These are phyloP conservation scores for Trichoderma erinaceum DNA, from an alignment of 495 filamentous ascomycete genomes.

Conservation along the genomic window DNA sequence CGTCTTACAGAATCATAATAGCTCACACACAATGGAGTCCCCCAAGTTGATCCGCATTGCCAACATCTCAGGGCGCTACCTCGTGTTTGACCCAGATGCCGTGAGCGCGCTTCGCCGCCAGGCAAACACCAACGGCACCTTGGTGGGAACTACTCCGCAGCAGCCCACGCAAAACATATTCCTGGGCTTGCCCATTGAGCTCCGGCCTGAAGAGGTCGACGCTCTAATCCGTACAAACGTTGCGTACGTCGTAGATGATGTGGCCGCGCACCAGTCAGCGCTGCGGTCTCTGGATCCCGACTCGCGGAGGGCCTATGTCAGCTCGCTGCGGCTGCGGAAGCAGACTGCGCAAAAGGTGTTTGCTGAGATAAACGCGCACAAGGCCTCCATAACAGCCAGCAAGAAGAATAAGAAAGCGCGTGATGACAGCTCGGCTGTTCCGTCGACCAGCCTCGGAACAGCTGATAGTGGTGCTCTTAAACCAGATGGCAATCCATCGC, in stretches of 20 bases:
- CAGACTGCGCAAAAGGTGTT: slow-evolving; percentile 34
- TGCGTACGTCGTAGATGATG: slow-evolving; percentile 75
- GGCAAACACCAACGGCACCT: slow-evolving; percentile 80
- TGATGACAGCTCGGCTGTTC: slow-evolving; percentile 15
- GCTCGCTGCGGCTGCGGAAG: slow-evolving; percentile 35
- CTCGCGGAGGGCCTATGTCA: slow-evolving; percentile 45
- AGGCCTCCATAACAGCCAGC: not conserved
- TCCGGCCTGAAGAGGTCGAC: slow-evolving; percentile 85
- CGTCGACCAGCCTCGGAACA: slow-evolving; percentile 16
- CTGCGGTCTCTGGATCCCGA: slow-evolving; percentile 52
- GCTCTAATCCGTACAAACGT: slow-evolving; percentile 74
- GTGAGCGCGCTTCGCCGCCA: slow-evolving; percentile 73
- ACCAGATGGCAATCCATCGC: not conserved
- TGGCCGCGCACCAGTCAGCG: slow-evolving; percentile 53
- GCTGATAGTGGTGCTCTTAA: slow-evolving; percentile 1
- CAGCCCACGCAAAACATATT: slow-evolving; percentile 93
- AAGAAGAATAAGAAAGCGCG: not conserved
- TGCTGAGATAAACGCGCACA: slow-evolving; percentile 20
- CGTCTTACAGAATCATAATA: slow-evolving; percentile 19
- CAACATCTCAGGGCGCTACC: slow-evolving; percentile 70
- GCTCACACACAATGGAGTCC: slow-evolving; percentile 20
- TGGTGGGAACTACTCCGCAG: slow-evolving; percentile 84
- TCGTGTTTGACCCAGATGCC: slow-evolving; percentile 80
- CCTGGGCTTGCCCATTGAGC: slow-evolving; percentile 76
- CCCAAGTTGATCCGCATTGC: slow-evolving; percentile 62